These are phyloP conservation scores for Citrullus colocynthis DNA, from an alignment of 306 rosid genomes.

Conservation along the genomic window DNA sequence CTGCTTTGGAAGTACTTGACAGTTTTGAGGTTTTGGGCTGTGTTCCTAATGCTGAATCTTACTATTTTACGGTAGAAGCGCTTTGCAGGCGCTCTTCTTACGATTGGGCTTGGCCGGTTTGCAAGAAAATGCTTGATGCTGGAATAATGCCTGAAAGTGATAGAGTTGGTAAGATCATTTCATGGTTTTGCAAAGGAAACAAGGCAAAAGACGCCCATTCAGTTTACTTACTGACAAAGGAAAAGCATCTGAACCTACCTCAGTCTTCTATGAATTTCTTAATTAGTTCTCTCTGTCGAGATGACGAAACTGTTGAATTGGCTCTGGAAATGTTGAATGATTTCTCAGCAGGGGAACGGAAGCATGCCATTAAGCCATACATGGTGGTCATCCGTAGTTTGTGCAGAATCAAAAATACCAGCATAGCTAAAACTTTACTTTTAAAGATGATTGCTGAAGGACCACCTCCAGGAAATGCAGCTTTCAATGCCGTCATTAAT, in stretches of 20 bases:
- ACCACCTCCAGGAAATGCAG: conserved; percentile 76
- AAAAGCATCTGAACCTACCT: conserved; percentile 24
- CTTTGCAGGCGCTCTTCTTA: conserved; percentile 38
- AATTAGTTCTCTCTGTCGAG: conserved; percentile 30
- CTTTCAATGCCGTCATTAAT: conserved; percentile 52
- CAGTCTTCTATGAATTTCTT: conserved; percentile 21
- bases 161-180: conserved; percentile 44
- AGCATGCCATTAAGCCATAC: conserved; percentile 46
- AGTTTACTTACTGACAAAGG: conserved; percentile 39
- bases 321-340: conserved; percentile 47
- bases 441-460: conserved; percentile 52
- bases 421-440: conserved; percentile 46
- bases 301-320: conserved; percentile 38
- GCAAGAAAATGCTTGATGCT: conserved; percentile 47
- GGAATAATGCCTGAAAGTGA: conserved; percentile 34
- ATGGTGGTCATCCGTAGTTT: conserved; percentile 42
- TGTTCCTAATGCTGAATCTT: conserved; percentile 45
- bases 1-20: conserved; percentile 48
- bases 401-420: conserved; percentile 47
- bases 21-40: conserved; percentile 36
- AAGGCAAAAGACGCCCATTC: conserved; percentile 37
- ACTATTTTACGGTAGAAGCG: conserved; percentile 46
- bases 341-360: conserved; percentile 26
- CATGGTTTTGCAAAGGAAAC: conserved; percentile 58
- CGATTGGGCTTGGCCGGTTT: conserved; percentile 42